phyloP scores from a whole-genome alignment of 2,329 filamentous ascomycete genomes.

The Chaetomium strumarium region DNA sequence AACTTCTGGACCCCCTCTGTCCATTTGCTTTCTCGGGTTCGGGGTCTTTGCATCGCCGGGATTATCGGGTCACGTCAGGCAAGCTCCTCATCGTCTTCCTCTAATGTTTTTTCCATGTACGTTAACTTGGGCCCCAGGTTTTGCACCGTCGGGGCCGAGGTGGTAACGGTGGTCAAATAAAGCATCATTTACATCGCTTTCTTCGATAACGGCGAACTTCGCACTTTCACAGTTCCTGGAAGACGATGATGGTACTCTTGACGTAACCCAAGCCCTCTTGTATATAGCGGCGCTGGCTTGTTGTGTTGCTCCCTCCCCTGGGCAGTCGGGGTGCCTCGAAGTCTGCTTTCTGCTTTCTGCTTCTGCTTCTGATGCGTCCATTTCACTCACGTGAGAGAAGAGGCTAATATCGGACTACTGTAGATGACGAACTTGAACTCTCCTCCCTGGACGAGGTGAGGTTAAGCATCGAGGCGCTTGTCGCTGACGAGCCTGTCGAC shows the following conservation, averaged over 20 bases:
- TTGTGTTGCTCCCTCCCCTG: conserved; percentile 21
- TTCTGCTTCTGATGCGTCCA: background rate
- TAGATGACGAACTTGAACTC: conserved; percentile 61
- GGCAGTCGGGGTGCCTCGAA: background rate
- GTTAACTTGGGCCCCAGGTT: conserved; percentile 48
- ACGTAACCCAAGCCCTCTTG: conserved; percentile 41
- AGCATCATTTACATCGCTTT: conserved; percentile 39
- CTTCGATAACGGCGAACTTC: conserved; percentile 30
- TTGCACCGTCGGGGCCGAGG: conserved; percentile 27
- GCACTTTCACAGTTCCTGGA: conserved; percentile 41
- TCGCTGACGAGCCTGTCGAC: conserved; percentile 50
- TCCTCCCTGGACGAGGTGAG: conserved; percentile 55
- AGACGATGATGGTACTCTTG: conserved; percentile 59
- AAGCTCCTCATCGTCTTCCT: conserved; percentile 67
- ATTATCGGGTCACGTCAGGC: conserved; percentile 48
- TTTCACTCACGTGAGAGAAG: conserved; percentile 11
- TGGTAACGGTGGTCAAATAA: conserved; percentile 42
- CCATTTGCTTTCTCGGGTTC: conserved; percentile 6
- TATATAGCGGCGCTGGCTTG: conserved; percentile 37
- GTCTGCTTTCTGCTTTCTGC: background rate
- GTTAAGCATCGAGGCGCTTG: conserved; percentile 61
- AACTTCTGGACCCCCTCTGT: background rate
- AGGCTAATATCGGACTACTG: conserved; percentile 37
- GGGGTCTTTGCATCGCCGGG: conserved; percentile 28
- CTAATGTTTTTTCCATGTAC: conserved; percentile 54